Percentiles rank a stretch among this genome's conserved stretches.
These are phyloP conservation scores for Citrus sinensis DNA, from an alignment of 345 rosid genomes.

Conservation along the genomic window DNA sequence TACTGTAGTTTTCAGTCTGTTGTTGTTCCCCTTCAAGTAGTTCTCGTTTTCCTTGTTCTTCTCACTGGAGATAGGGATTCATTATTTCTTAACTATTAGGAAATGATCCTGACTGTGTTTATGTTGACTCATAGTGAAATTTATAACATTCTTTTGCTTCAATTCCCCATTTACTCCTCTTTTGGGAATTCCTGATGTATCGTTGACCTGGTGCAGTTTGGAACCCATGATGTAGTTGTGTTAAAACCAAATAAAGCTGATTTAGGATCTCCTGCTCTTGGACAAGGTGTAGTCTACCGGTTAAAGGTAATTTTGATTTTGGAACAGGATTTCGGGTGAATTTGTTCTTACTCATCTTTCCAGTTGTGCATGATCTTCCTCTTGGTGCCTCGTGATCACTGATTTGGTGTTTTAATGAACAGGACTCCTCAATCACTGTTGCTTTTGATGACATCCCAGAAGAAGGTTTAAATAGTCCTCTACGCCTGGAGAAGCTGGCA, in stretches of 20 bases:
- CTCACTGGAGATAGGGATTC: background rate
- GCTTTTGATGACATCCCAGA: constrained; percentile 92
- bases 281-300: constrained; percentile 93
- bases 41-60: background rate
- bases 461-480: constrained; percentile 72
- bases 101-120: background rate
- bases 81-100: background rate
- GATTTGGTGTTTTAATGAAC: constrained; percentile 7
- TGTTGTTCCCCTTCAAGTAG: too few relatives aligned
- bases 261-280: constrained; percentile 78
- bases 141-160: background rate
- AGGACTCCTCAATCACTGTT: constrained; percentile 85
- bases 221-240: constrained; percentile 89
- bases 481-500: constrained; percentile 84
- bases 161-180: background rate
- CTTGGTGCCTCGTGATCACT: background rate
- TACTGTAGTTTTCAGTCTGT: too few relatives aligned
- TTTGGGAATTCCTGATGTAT: background rate
- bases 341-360: constrained; percentile 1
- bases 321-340: background rate
- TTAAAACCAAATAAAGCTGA: constrained; percentile 85
- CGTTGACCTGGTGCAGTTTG: constrained; percentile 44
- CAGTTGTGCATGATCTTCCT: background rate
- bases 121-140: background rate
- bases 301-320: constrained; percentile 48